Percentiles rank a stretch among this genome's conserved stretches.
Conservation (phyloP, 2,329 filamentous ascomycete genomes). For the Chaetomium sp. region DNA sequence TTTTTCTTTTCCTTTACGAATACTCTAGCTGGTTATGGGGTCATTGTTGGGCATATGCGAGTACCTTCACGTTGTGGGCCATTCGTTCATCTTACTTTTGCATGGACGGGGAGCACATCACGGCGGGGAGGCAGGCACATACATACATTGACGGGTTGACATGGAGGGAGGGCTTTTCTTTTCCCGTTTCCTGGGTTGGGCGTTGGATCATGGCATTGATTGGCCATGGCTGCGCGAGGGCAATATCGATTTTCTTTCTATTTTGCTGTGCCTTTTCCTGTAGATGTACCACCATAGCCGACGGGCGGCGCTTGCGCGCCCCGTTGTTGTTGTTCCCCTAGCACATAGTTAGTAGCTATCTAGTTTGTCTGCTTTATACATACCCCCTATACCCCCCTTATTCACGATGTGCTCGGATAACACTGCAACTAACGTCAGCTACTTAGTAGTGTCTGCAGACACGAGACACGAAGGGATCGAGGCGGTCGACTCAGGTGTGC, state of each 20-base stretch:
- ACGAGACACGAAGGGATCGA: too few species aligned
- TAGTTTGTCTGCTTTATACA: not conserved
- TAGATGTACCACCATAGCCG: constrained; percentile 7
- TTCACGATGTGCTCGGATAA: not conserved
- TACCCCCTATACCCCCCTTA: not conserved
- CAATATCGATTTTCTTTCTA: not conserved
- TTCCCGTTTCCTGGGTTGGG: not conserved
- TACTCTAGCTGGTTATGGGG: not conserved
- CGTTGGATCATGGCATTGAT: constrained; percentile 6
- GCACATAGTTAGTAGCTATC: not conserved
- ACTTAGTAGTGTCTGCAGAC: too few species aligned
- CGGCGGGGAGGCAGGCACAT: not conserved
- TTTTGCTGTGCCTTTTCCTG: not conserved
- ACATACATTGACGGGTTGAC: not conserved
- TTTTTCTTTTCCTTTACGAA: not conserved
- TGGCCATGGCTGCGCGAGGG: too few species aligned
- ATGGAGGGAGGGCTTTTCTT: too few species aligned
- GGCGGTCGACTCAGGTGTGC: too few species aligned
- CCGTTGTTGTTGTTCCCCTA: not conserved
- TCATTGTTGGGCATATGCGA: constrained; percentile 6
- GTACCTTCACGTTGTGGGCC: constrained; percentile 4
- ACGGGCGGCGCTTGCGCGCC: not conserved
- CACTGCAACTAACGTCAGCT: too few species aligned
- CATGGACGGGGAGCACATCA: constrained; percentile 7
- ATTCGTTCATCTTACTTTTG: not conserved